phyloP scores from a whole-genome alignment of 352 stramenopile genomes.

The Phytophthora sp. region DNA sequence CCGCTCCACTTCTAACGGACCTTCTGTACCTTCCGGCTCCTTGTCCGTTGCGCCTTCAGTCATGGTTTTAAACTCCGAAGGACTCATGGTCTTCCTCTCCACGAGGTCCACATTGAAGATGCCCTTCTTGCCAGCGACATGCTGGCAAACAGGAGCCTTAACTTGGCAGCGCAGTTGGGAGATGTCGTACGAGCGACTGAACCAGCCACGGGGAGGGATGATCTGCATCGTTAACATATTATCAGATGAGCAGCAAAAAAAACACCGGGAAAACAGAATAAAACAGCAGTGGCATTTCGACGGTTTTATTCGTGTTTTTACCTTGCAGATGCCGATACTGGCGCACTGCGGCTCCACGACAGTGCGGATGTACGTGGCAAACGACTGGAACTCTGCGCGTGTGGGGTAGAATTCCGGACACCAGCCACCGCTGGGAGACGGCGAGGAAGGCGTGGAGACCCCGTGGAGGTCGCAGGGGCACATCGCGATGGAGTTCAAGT shows the following conservation, averaged over 20 bases:
- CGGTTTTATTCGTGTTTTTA: conserved; percentile 37
- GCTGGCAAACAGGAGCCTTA: conserved; percentile 78
- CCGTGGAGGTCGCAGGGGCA: conserved; percentile 23
- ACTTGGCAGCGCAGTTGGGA: conserved; percentile 56
- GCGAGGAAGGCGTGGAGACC: background rate
- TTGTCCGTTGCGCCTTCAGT: conserved; percentile 38
- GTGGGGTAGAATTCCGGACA: conserved; percentile 90
- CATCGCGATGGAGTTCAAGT: conserved; percentile 18
- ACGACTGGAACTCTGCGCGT: conserved; percentile 83
- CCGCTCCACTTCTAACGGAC: conserved; percentile 71
- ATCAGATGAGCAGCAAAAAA: background rate
- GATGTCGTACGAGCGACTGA: conserved; percentile 70
- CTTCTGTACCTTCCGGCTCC: conserved; percentile 43
- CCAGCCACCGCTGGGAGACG: conserved; percentile 49
- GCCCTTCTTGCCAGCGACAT: conserved; percentile 89
- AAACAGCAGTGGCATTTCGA: conserved; percentile 3
- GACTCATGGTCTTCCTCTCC: conserved; percentile 76
- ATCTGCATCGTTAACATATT: no score
- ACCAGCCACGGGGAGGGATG: conserved; percentile 79
- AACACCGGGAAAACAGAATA: background rate
- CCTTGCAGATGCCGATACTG: conserved; percentile 90
- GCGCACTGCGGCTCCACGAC: conserved; percentile 83
- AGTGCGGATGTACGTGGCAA: conserved; percentile 83
- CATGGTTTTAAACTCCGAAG: conserved; percentile 68
- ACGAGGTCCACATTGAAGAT: conserved; percentile 92